These are phyloP conservation scores for Rhodotorula babjevae DNA, from an alignment of 768 basidiomycete species.

Conservation along the genomic window DNA sequence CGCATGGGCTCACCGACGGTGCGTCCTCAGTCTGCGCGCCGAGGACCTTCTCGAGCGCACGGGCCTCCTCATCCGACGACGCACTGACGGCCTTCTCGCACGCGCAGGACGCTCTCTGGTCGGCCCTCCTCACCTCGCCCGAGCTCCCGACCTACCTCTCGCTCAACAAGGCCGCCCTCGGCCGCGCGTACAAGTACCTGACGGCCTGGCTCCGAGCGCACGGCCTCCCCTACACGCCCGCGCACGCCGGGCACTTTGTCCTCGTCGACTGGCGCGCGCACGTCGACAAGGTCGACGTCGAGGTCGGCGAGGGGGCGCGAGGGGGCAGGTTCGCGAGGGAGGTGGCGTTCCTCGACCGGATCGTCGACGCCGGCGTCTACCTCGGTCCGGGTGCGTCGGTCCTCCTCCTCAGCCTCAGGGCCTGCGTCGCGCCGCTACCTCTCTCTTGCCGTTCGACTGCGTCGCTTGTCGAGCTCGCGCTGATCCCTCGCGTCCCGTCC, in stretches of 20 bases:
- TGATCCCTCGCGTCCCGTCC: too few relatives aligned
- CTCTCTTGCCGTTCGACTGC: too few relatives aligned
- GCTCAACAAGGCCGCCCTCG: slow-evolving; percentile 6
- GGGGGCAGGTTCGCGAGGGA: neutral
- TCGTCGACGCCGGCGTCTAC: slow-evolving; percentile 24
- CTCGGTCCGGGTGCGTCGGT: slow-evolving; percentile 10
- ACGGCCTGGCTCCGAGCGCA: slow-evolving; percentile 15
- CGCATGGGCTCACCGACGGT: slow-evolving; percentile 25
- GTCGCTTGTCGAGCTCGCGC: neutral
- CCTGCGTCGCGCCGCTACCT: too few relatives aligned
- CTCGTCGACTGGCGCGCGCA: slow-evolving; percentile 16
- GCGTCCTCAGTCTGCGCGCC: neutral
- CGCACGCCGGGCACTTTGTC: slow-evolving; percentile 27
- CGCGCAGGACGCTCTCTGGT: slow-evolving; percentile 26
- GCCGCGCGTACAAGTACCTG: slow-evolving; percentile 4
- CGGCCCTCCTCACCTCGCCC: slow-evolving; percentile 16
- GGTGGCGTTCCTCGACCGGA: slow-evolving; percentile 7
- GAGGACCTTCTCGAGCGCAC: too few relatives aligned
- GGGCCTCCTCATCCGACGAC: too few relatives aligned
- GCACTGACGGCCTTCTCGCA: too few relatives aligned
- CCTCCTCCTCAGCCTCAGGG: neutral
- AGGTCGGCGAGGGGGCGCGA: too few relatives aligned
- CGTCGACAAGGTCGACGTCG: neutral
- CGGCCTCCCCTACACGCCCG: slow-evolving; percentile 8
- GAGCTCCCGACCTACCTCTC: slow-evolving; percentile 15